Base-by-base conservation (phyloP, 1,284 basidiomycete species). In the Microbotryomycetes sp. region DNA sequence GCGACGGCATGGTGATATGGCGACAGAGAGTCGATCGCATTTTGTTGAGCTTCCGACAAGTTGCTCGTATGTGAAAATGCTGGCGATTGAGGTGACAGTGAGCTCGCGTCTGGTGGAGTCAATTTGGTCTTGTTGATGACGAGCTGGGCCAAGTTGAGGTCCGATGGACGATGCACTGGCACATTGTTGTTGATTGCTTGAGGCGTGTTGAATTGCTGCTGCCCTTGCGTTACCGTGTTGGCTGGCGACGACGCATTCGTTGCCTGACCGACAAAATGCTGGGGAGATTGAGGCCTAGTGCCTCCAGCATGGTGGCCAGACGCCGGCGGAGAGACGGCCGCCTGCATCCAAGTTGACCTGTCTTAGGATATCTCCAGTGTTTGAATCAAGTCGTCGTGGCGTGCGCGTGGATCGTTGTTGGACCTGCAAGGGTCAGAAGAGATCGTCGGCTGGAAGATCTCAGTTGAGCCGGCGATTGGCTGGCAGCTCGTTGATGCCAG, bases 11-110 rank as follows among this genome's bases (percentile, higher is more conserved):
- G 32, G 15, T 49, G 45, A 28, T 30, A n/a, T 22, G 51, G 22
- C 28, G 23, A 23, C 31, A 22, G 32, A 25, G 30, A n/a, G 47
- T 12, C 16, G 46, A 56, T 26, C 15, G n/a, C 28, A 16, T 45
- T 26, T 45, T 48, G 29, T 16, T 6, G 26, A 23, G 22, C 31
- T 26, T 23, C 16, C n/a, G 31, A 32, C 31, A 45, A 16, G n/a
- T 55, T 36, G 22, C 31, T 19, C 19, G 23, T n/a, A 31, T 45
- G 54, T 1, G 54, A 9, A 26, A 42, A 55, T n/a, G 54, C 54
- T 0, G 54, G 54, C 23, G 54, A 55, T 29, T 55, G 54, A 25
- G 54, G 54, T 26, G 54, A 55, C 12, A 42, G 36, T 12, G 36
- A 42, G 19, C 19, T 42, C 12, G 36, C 36, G 36, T 42, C 36